phyloP scores from a whole-genome alignment of 169 alveolate genomes.

The Cryptosporidium muris region DNA sequence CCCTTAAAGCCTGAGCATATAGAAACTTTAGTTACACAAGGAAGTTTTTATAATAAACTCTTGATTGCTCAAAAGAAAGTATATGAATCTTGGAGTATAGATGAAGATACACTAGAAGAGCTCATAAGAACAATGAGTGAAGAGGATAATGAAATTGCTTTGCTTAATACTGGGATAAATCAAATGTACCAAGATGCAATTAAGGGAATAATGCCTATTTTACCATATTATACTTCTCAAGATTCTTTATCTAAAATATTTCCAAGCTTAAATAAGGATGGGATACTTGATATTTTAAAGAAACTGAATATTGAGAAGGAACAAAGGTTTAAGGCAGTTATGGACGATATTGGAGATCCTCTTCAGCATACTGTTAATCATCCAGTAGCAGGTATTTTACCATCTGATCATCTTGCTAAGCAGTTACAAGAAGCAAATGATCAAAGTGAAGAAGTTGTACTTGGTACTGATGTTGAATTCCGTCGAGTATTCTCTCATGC shows the following conservation, averaged over 20 bases:
- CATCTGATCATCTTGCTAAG: conserved; percentile 44
- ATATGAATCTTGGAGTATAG: not conserved
- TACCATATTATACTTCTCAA: conserved; percentile 17
- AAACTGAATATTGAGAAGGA: conserved; percentile 47
- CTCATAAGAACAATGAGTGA: conserved; percentile 12
- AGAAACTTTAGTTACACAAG: conserved; percentile 6
- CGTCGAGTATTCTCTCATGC: conserved; percentile 49
- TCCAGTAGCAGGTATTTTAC: conserved; percentile 25
- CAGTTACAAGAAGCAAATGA: conserved; percentile 30
- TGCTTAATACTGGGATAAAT: conserved; percentile 30
- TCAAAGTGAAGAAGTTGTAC: conserved; percentile 12
- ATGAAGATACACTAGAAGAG: conserved; percentile 9
- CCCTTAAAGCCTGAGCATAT: not conserved
- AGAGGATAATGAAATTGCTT: conserved; percentile 12
- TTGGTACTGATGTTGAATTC: conserved; percentile 18
- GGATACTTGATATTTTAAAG: not conserved
- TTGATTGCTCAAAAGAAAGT: conserved; percentile 14
- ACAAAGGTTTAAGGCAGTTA: not conserved
- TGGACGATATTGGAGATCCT: conserved; percentile 29
- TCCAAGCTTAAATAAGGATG: conserved; percentile 16
- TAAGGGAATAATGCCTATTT: conserved; percentile 22
- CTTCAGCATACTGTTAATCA: not conserved
- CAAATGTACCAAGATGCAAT: conserved; percentile 48
- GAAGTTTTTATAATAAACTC: conserved; percentile 36
- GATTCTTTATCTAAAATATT: conserved; percentile 7